phyloP scores from a whole-genome alignment of 495 filamentous ascomycete genomes.

The Penicillium dipodomyicola region DNA sequence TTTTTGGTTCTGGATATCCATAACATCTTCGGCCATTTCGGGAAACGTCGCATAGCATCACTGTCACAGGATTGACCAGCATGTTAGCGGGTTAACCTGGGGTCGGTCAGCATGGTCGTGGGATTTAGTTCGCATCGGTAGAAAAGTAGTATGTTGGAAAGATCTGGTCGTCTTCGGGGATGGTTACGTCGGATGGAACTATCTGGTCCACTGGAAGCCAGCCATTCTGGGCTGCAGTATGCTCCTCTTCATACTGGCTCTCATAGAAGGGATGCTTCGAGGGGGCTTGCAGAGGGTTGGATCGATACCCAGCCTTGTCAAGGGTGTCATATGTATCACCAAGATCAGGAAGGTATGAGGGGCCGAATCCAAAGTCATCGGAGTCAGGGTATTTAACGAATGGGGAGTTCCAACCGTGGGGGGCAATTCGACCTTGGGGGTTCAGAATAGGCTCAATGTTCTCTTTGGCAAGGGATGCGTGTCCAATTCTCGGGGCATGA shows the following conservation, averaged over 20 bases:
- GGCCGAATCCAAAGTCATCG: slow-evolving; percentile 27
- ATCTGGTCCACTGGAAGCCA: slow-evolving; percentile 15
- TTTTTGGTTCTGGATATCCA: not conserved
- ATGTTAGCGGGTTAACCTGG: not conserved
- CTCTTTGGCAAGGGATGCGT: slow-evolving; percentile 32
- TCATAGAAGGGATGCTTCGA: slow-evolving; percentile 19
- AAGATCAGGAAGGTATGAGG: slow-evolving; percentile 34
- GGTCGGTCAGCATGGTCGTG: not conserved
- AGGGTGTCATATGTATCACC: slow-evolving; percentile 31
- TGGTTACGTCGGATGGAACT: slow-evolving; percentile 34
- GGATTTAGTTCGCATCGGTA: slow-evolving; percentile 23
- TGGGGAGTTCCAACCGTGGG: slow-evolving; percentile 32
- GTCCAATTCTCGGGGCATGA: slow-evolving; percentile 12
- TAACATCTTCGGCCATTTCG: not conserved
- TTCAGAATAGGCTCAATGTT: slow-evolving; percentile 48
- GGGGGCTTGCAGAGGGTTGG: slow-evolving; percentile 42
- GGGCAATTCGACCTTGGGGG: slow-evolving; percentile 32
- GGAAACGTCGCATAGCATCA: not conserved
- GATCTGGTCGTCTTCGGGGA: slow-evolving; percentile 34
- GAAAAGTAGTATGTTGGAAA: slow-evolving; percentile 37
- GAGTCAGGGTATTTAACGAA: slow-evolving; percentile 28
- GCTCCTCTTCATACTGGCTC: slow-evolving; percentile 16
- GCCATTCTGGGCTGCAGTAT: slow-evolving; percentile 5
- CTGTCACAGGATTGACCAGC: not conserved
- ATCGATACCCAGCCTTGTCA: slow-evolving; percentile 30